Percentiles rank a stretch among this genome's conserved stretches.
phyloP scores from a whole-genome alignment of 805 yeast species.

The Saturnispora serradocipensis region DNA sequence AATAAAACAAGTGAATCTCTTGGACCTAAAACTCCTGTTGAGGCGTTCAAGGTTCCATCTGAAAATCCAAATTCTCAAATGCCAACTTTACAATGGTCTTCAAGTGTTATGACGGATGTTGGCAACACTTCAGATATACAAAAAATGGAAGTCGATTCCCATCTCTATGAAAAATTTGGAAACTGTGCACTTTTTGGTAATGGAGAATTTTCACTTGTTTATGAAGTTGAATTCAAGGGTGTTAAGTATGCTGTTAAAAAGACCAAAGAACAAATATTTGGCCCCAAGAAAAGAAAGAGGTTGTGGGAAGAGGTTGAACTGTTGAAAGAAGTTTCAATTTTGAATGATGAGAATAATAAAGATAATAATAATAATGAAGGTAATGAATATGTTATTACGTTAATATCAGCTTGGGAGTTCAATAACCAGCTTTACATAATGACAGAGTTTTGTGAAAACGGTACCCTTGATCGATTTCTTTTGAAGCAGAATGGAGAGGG shows the following conservation, averaged over 20 bases:
- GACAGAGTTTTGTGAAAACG: conserved; percentile 92
- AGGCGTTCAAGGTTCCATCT: conserved; percentile 5
- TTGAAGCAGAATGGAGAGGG: conserved; percentile 67
- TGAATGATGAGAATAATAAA: conserved; percentile 4
- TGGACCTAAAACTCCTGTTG: conserved; percentile 16
- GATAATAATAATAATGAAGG: conserved; percentile 23
- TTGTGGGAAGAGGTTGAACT: conserved; percentile 72
- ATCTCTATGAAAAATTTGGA: conserved; percentile 43
- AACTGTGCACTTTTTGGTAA: conserved; percentile 65
- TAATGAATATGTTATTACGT: conserved; percentile 60
- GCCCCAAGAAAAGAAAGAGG: conserved; percentile 51
- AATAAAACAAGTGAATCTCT: neutral
- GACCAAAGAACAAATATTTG: conserved; percentile 54
- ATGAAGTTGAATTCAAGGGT: conserved; percentile 61
- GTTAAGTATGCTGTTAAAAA: conserved; percentile 81
- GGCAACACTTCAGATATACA: conserved; percentile 6
- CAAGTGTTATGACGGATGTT: conserved; percentile 3
- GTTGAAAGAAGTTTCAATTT: conserved; percentile 30
- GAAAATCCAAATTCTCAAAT: neutral
- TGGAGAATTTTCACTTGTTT: conserved; percentile 89
- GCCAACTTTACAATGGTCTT: conserved; percentile 3
- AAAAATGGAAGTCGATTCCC: conserved; percentile 28
- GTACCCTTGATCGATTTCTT: conserved; percentile 74
- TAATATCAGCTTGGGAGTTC: conserved; percentile 80
- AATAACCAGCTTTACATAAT: conserved; percentile 72